These are phyloP conservation scores for Diaporthe vaccinii DNA, from an alignment of 2,329 filamentous ascomycete genomes.

Conservation along the genomic window DNA sequence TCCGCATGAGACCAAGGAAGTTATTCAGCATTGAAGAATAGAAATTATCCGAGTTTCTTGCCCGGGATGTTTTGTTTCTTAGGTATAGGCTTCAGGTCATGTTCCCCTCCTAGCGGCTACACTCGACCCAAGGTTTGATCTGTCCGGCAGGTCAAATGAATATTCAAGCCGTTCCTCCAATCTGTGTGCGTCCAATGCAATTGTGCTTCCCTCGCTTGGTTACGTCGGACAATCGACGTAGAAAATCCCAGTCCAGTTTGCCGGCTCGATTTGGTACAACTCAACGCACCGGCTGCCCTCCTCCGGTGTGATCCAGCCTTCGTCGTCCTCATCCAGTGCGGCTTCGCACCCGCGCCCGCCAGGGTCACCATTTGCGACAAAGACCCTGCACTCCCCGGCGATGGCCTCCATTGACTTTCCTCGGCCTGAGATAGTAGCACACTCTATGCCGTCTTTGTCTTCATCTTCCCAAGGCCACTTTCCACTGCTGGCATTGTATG, in stretches of 20 bases:
- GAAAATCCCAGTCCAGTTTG: background rate
- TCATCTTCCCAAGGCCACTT: no score
- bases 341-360: background rate
- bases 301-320: background rate
- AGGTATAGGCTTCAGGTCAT: background rate
- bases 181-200: background rate
- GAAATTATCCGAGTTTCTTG: background rate
- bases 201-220: background rate
- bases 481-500: background rate
- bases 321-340: background rate
- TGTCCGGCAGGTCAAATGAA: background rate
- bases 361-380: background rate
- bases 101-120: background rate
- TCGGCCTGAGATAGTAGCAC: no score
- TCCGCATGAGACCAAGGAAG: no score
- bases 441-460: background rate
- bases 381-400: background rate
- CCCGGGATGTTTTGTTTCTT: background rate
- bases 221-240: background rate
- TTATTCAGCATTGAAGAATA: no score
- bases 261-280: background rate
- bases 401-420: background rate
- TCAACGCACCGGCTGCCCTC: no score
- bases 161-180: background rate
- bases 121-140: background rate